These are phyloP conservation scores for Cladosporium oxysporum DNA, from an alignment of 2,329 filamentous ascomycete species.

Conservation along the genomic window DNA sequence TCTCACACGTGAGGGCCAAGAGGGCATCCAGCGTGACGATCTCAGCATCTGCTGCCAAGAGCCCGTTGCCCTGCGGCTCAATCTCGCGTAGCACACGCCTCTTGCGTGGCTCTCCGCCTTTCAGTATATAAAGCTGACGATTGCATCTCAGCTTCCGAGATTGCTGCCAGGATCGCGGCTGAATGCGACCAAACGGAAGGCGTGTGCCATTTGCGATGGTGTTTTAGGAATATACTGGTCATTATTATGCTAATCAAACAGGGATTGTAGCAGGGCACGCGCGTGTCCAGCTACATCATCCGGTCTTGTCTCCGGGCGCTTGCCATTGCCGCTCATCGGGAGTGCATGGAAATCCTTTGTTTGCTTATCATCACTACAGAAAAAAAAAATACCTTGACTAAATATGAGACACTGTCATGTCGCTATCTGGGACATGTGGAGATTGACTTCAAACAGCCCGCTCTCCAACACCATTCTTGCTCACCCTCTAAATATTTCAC, in stretches of 20 bases:
- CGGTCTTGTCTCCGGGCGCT: neutral
- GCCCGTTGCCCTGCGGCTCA: neutral
- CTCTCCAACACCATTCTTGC: neutral
- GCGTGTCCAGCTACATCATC: neutral
- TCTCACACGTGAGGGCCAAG: neutral
- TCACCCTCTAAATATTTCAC: neutral
- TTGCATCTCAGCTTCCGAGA: neutral
- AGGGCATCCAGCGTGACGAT: neutral
- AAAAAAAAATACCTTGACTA: neutral
- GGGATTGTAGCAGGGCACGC: neutral
- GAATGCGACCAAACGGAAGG: neutral
- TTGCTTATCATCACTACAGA: neutral
- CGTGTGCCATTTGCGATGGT: neutral
- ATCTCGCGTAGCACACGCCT: neutral
- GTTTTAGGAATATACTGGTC: neutral
- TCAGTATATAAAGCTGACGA: neutral
- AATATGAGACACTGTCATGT: neutral
- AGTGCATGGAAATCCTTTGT: neutral
- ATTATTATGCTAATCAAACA: neutral
- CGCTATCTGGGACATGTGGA: neutral
- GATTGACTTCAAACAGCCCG: no score
- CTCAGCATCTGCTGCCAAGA: neutral
- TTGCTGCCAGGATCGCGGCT: neutral
- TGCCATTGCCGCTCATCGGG: neutral
- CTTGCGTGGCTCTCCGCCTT: conserved; percentile 3